Base-by-base conservation (phyloP, 1,284 basidiomycete species). In the Papiliotrema flavescens region DNA sequence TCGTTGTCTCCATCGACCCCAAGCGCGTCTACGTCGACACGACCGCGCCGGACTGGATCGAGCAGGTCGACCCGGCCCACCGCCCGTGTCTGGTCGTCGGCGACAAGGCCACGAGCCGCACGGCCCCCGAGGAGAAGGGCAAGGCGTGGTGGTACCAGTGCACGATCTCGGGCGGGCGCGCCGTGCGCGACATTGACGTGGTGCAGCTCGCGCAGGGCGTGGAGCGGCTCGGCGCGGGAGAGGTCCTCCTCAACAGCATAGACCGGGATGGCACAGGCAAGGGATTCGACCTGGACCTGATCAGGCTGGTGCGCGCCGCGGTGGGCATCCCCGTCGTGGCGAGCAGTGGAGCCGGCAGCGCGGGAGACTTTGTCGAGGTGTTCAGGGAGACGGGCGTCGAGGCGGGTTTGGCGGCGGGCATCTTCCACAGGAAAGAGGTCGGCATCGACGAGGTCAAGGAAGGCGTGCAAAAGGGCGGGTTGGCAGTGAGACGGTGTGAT, bases 81-180 rank as follows among this genome's bases (percentile, higher is more conserved):
- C 53, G 66, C 37, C 47, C 67, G 15, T 66, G 66, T 55, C 54
- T 76, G 54, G 49, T 74, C 57, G 54, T 69, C 28, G 76, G 76
- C 19, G 69, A 85, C 34, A 74, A 78, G 53, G 69, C 79, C 15
- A 80, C 81, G 49, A 78, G 80, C 13, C 71, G 77, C 61, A 77
- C 75, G 20, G 67, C 74, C 39, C 80, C 80, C 68, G 79, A 77
- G 52, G 87, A 87, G 64, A 78, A 83, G 55, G 87, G 85, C 54
- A 86, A 87, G 73, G 85, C 85, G 44, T 97, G 96, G 93, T 98
- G 95, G 95, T 99, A 99, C 77, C 90, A 93, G 71, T 98, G 95
- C 75, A 98, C 96, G 14, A 88, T 97, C 51, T 90, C 88, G 6
- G 95, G 96, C 46, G 96, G 96, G 17, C 85, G 96, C 37, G 89